phyloP scores from a whole-genome alignment of 2,329 filamentous ascomycete genomes.

The Monilinia fructicola region DNA sequence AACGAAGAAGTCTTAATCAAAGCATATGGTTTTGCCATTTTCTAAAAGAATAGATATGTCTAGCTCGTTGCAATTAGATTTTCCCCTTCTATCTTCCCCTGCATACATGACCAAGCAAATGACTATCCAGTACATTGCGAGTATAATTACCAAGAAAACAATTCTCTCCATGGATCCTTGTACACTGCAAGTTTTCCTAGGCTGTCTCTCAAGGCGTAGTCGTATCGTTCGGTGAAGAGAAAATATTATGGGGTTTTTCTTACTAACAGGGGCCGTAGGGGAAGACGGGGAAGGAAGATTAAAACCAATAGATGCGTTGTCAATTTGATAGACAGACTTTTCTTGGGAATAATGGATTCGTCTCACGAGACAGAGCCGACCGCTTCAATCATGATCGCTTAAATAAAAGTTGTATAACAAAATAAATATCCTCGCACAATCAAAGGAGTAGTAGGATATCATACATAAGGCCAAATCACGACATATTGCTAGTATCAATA shows the following conservation, averaged over 20 bases:
- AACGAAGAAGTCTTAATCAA: too few relatives aligned
- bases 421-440: neutral
- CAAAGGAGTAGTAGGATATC: neutral
- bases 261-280: neutral
- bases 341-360: neutral
- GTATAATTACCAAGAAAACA: too few relatives aligned
- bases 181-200: neutral
- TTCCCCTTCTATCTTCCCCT: too few relatives aligned
- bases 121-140: too few relatives aligned
- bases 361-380: neutral
- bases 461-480: neutral
- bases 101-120: too few relatives aligned
- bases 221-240: too few relatives aligned
- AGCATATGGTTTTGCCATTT: too few relatives aligned
- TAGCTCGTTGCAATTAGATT: too few relatives aligned
- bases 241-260: neutral
- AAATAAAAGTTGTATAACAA: neutral
- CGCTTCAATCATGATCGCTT: neutral
- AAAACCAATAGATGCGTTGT: neutral
- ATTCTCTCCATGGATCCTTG: too few relatives aligned
- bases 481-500: too few relatives aligned
- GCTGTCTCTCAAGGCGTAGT: neutral
- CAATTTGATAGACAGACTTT: neutral
- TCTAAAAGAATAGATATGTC: too few relatives aligned
- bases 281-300: accelerated